These are phyloP conservation scores for Syzygium aromaticum DNA, from an alignment of 345 rosid species.

Conservation along the genomic window DNA sequence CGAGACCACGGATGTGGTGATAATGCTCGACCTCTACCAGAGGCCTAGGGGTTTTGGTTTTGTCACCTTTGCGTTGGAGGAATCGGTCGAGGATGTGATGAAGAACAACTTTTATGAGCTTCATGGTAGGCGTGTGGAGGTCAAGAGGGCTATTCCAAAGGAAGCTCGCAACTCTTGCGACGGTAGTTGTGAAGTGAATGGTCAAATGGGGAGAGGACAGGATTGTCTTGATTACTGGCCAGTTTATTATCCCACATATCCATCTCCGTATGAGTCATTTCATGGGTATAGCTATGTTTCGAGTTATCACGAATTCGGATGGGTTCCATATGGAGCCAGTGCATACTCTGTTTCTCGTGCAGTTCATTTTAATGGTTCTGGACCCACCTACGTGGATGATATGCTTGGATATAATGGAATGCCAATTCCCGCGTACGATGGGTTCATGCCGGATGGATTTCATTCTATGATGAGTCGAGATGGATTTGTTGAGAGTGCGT, in stretches of 20 bases:
- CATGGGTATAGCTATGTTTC: background rate
- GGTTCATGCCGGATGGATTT: background rate
- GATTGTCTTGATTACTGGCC: background rate
- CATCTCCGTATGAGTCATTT: background rate
- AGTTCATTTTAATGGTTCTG: background rate
- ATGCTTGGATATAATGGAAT: background rate
- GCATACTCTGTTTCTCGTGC: background rate
- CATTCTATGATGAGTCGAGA: background rate
- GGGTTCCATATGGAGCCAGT: background rate
- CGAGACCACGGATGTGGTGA: slow-evolving; percentile 65
- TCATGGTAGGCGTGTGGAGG: slow-evolving; percentile 61
- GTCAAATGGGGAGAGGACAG: background rate
- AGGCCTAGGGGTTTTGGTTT: slow-evolving; percentile 89
- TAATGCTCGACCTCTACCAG: slow-evolving; percentile 67
- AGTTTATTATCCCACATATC: background rate
- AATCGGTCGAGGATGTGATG: slow-evolving; percentile 62
- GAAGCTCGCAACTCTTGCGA: slow-evolving; percentile 8
- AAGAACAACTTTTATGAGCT: slow-evolving; percentile 49
- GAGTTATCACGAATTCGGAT: background rate
- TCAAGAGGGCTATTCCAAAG: slow-evolving; percentile 81
- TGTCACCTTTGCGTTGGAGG: slow-evolving; percentile 64
- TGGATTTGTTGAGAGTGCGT: background rate
- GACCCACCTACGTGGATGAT: background rate
- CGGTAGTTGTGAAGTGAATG: background rate
- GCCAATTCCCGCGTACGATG: background rate